Conservation (phyloP, 345 rosid genomes). For the Garcia nutans region DNA sequence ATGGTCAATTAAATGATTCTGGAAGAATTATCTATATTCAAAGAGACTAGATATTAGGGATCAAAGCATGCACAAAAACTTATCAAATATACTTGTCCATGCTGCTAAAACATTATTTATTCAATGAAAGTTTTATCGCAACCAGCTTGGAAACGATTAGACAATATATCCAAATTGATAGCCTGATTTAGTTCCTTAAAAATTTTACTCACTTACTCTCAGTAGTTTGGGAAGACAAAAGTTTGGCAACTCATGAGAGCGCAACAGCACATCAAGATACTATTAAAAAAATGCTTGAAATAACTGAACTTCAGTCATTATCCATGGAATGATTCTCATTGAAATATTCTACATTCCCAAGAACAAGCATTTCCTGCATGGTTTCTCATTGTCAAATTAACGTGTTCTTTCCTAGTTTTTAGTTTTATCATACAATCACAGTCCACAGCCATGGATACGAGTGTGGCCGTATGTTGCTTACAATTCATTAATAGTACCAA, state of each 20-base stretch:
- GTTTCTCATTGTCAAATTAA: background rate
- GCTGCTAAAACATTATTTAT: background rate
- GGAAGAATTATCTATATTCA: background rate
- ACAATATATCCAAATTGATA: background rate
- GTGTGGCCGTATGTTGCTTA: too few species aligned
- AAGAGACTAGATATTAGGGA: background rate
- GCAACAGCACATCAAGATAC: background rate
- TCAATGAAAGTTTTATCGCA: background rate
- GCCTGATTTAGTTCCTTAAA: background rate
- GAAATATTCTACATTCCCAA: background rate
- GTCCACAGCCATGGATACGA: background rate
- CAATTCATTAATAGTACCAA: background rate
- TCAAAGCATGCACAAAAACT: background rate
- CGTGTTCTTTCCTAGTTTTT: background rate
- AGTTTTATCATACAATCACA: background rate
- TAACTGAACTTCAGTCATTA: background rate
- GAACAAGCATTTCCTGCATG: background rate
- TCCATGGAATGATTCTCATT: background rate
- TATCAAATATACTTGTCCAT: background rate
- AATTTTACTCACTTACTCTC: background rate
- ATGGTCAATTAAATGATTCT: background rate
- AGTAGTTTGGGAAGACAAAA: background rate
- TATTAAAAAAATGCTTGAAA: background rate
- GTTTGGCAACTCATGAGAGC: background rate
- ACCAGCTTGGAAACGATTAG: background rate